Base-by-base conservation (phyloP, 2,329 filamentous ascomycete genomes). In the Fusarium pseudoanthophilum region DNA sequence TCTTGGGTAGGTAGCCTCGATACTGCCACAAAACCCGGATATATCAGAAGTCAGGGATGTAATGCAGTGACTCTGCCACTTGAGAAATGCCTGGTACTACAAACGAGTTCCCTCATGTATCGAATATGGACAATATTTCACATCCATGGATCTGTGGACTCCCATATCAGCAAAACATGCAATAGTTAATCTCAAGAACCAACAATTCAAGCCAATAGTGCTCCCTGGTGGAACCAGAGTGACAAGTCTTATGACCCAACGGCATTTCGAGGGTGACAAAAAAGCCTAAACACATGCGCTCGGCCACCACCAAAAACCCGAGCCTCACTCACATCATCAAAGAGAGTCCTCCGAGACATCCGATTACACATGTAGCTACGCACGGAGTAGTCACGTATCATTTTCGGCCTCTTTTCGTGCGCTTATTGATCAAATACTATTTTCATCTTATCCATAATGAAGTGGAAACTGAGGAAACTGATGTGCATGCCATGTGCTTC, bases 251-350 rank as follows among this genome's bases (percentile, higher is more conserved):
- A 34, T 63, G 42, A 68, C 56, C 36, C 46, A 16, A 30, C 32
- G 42, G n/a, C 42, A 69, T 28, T 40, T 39, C 11, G 13, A 26
- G 32, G n/a, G 8, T 34, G 64, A 64, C 42, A 63, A 63, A 49
- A 69, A 69, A 48, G 21, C 9, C 21, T 10, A 26, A 37, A 45
- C 51, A 58, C 14, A 60, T 48, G 14, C 20, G 32, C 65, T 68
- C 65, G 65, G 65, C 32, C 56, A 43, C 26, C 43, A 16, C 14
- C n/a, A 68, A 63, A 55, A 63, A 32, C 26, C 65, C 65, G 65
- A 68, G 48, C 40, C 40, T 40, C 56, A 56, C 40, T 40, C 56
- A 56, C 32, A 20, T 32, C 21, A 45, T 43, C 51, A 40, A 21
- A 39, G 61, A 39, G n/a, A 49, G 28, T 21, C 16, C 28, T 51